Conservation (phyloP, 768 basidiomycete species). For the Tricholoma matsutake region DNA sequence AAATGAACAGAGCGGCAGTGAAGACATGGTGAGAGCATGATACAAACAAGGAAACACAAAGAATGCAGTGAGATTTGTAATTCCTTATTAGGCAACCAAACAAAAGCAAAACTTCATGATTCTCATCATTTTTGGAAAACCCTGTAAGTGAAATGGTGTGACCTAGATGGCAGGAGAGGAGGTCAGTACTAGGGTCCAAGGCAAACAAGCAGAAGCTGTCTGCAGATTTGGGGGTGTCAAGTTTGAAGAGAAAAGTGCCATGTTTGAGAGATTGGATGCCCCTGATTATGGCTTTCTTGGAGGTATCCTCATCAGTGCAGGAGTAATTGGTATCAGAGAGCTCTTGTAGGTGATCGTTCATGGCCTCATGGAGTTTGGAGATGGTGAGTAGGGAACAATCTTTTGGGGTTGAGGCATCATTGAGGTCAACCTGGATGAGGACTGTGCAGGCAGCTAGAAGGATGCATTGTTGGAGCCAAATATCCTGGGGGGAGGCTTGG, state of each 20-base stretch:
- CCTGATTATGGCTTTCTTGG: neutral
- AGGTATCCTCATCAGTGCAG: too few species aligned
- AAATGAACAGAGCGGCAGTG: too few species aligned
- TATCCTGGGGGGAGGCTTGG: slow-evolving; percentile 1
- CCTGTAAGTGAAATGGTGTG: neutral
- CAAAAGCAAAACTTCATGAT: too few species aligned
- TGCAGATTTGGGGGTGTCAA: neutral
- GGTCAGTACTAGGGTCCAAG: neutral
- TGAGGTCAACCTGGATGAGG: neutral
- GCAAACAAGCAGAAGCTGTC: neutral
- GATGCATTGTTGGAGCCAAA: slow-evolving; percentile 4
- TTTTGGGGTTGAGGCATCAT: neutral
- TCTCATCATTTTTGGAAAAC: too few species aligned
- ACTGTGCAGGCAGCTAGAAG: neutral
- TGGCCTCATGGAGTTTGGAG: neutral
- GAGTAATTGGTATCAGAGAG: too few species aligned
- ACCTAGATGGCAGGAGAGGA: neutral
- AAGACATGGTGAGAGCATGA: too few species aligned
- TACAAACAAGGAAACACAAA: too few species aligned
- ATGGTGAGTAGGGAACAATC: neutral
- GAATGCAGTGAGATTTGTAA: too few species aligned
- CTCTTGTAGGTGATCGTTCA: neutral
- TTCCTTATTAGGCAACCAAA: too few species aligned
- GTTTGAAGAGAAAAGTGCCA: neutral
- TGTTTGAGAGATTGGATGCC: neutral